Base-by-base conservation (phyloP, 2,329 filamentous ascomycete genomes). In the Arthrobotrys sinensis region DNA sequence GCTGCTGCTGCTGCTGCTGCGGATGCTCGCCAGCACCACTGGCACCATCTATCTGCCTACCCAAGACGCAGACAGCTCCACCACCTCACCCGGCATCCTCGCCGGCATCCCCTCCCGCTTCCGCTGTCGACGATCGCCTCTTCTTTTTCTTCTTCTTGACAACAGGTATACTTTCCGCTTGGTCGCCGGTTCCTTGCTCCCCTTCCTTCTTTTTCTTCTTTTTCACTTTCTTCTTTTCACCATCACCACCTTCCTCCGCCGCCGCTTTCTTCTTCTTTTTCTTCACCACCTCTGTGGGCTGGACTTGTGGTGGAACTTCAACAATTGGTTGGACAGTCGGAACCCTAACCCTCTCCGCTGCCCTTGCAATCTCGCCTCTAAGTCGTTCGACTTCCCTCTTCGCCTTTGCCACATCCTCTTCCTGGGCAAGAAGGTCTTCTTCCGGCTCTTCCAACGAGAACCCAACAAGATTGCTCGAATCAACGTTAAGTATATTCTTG, bases 371-470 rank as follows among this genome's bases (percentile, higher is more conserved):
- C 85, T 97, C 93, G 71, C 97, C 86, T 65, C 96, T 88, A 76
- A 96, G 86, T 64, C 91, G 88, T 85, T 98, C 95, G 2, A 99
- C 92, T 84, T 97, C 93, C 83, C 91, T 91, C 87, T 97, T 90
- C 7, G 95, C 96, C 82, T 90, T 90, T 52, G 90, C 90, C 93
- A 97, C 97, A 85, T 97, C 94, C 0, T 89, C 90, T 77, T 97
- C 94, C 82, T 97, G 93, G 14, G 89, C 89, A 83, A 91, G 89
- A 80, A 91, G 89, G 65, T 87, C 87, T 82, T 93, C 92, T 63
- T 90, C 82, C 60, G 84, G 86, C 36, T 87, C 89, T 60, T 91
- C 89, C 0, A 97, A 88, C 52, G 89, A 91, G 50, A 97, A 88
- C 1, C 89, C 86, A 0, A 90, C 90, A 2, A 99, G 89, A 48